A percentile compares a stretch with the other conserved stretches of the same genome.
These are phyloP conservation scores for Tinospora cordifolia DNA, from an alignment of 164 flowering plant genomes.

Conservation along the genomic window DNA sequence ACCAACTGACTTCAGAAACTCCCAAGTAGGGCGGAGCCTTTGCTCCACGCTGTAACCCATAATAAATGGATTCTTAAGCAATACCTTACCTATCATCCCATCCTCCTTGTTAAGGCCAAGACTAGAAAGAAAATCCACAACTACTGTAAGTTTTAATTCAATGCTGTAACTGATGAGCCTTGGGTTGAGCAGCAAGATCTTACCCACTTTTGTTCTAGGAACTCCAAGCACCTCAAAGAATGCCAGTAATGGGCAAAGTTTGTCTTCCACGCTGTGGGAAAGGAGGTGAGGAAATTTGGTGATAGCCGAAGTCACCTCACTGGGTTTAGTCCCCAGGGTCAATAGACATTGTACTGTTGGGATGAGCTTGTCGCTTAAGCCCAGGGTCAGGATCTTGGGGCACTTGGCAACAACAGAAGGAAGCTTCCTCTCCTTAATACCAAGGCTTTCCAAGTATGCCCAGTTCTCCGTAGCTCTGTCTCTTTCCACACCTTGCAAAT, in stretches of 20 bases:
- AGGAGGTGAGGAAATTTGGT: constrained; percentile 75
- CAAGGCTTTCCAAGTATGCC: constrained; percentile 71
- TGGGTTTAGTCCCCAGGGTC: constrained; percentile 60
- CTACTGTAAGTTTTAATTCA: constrained; percentile 54
- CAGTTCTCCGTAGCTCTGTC: constrained; percentile 75
- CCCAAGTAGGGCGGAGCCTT: constrained; percentile 70
- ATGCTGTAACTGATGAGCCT: constrained; percentile 94
- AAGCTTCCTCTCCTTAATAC: constrained; percentile 75
- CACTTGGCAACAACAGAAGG: constrained; percentile 67
- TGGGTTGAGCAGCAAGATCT: constrained; percentile 66
- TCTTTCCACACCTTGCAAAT: constrained; percentile 37
- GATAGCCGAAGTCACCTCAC: constrained; percentile 65
- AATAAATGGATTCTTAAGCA: constrained; percentile 68
- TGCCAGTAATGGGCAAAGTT: constrained; percentile 87
- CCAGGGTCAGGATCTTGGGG: constrained; percentile 73
- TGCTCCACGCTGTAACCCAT: constrained; percentile 87
- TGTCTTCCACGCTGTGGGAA: constrained; percentile 82
- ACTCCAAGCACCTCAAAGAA: constrained; percentile 80
- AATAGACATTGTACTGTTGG: constrained; percentile 82
- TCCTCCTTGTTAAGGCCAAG: constrained; percentile 49
- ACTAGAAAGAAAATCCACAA: constrained; percentile 61
- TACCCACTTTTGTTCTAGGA: constrained; percentile 70
- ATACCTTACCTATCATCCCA: constrained; percentile 72
- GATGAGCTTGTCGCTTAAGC: constrained; percentile 63
- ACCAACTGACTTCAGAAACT: constrained; percentile 66